A percentile compares a stretch with the other conserved stretches of the same genome.
Evolutionary conservation across 1,284 basidiomycete genomes (phyloP).

Genomic region (Athelia sp.): DNA sequence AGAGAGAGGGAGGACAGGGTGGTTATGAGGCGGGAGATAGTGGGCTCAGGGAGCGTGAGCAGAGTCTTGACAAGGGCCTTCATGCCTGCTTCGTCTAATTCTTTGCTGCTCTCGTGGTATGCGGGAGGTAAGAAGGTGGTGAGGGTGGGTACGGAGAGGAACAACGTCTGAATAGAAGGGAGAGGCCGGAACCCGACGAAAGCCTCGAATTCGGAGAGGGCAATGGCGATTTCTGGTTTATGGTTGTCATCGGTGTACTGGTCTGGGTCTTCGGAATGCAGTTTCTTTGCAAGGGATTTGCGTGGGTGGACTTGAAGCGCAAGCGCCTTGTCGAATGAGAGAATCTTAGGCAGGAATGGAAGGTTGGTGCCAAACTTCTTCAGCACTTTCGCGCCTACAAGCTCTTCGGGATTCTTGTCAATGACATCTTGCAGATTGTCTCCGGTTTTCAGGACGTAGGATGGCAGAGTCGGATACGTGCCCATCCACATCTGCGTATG

Average conservation of each 20-base stretch:
- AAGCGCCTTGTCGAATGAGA: slow-evolving; percentile 60
- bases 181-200: slow-evolving; percentile 57
- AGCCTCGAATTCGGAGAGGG: slow-evolving; percentile 57
- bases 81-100: no score
- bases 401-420: slow-evolving; percentile 26
- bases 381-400: slow-evolving; percentile 30
- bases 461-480: slow-evolving; percentile 55
- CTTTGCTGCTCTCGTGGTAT: no score
- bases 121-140: no score
- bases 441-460: slow-evolving; percentile 27
- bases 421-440: slow-evolving; percentile 35
- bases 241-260: slow-evolving; percentile 51
- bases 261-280: slow-evolving; percentile 44
- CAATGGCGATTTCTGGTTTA: slow-evolving; percentile 69
- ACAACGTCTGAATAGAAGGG: slow-evolving; percentile 37
- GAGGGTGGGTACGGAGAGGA: slow-evolving; percentile 50
- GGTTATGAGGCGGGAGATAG: no score
- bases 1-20: no score
- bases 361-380: slow-evolving; percentile 29
- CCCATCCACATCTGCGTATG: slow-evolving; percentile 60
- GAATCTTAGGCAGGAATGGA: slow-evolving; percentile 58
- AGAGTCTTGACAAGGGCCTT: no score
- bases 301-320: slow-evolving; percentile 70
- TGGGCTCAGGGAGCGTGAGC: no score
- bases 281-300: slow-evolving; percentile 45